Evolutionary conservation across 495 filamentous ascomycete species (phyloP).

Genomic region (Massariosphaeria phaeospora): DNA sequence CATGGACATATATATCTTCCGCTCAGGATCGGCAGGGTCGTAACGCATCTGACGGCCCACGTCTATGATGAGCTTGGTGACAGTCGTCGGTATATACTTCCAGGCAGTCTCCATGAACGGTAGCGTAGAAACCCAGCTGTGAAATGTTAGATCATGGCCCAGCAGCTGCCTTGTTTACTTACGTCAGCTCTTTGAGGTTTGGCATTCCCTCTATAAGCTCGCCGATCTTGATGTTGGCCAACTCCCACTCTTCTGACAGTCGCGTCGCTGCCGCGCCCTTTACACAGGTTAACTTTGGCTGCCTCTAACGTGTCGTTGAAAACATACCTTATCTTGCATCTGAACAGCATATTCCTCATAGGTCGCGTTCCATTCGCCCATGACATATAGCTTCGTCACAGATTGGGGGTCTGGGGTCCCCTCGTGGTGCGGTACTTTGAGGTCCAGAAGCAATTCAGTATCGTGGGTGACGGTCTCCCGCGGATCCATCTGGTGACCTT

Average conservation of each 20-base stretch:
- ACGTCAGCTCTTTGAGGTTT: constrained; percentile 20
- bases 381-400: constrained; percentile 13
- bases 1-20: background rate
- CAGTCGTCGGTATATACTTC: background rate
- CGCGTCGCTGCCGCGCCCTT: background rate
- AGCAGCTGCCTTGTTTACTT: background rate
- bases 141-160: background rate
- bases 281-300: constrained; percentile 1
- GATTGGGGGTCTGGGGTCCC: no score
- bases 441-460: background rate
- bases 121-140: constrained; percentile 10
- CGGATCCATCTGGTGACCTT: background rate
- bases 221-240: background rate
- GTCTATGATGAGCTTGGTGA: constrained; percentile 15
- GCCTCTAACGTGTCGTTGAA: background rate
- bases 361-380: constrained; percentile 4
- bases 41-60: constrained; percentile 1
- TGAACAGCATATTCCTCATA: background rate
- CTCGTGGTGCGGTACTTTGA: background rate
- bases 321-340: constrained; percentile 1
- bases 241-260: constrained; percentile 9
- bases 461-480: background rate
- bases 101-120: constrained; percentile 12
- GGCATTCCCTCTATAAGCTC: constrained; percentile 1
- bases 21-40: background rate